Conservation (phyloP, 2,329 filamentous ascomycete species). For the Dothistroma septosporum region DNA sequence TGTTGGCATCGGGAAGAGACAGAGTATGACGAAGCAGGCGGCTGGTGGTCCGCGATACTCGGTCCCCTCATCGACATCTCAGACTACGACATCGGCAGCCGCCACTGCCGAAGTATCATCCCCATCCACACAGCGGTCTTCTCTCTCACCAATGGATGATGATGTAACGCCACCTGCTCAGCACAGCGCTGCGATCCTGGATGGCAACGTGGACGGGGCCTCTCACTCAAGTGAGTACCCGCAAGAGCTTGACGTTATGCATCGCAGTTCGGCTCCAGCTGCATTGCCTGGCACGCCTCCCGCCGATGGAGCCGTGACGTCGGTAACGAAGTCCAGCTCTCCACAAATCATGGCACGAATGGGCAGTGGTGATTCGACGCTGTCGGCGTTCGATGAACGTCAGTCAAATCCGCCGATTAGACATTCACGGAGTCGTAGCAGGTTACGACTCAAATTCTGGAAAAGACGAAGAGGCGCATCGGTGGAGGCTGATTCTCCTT, state of each 20-base stretch:
- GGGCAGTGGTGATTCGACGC: constrained; percentile 25
- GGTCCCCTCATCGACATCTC: constrained; percentile 31
- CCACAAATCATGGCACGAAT: constrained; percentile 23
- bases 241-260: constrained; percentile 21
- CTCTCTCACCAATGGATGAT: constrained; percentile 30
- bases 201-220: constrained; percentile 22
- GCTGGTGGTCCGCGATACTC: constrained; percentile 22
- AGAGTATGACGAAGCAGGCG: constrained; percentile 13
- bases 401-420: constrained; percentile 22
- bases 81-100: constrained; percentile 33
- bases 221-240: constrained; percentile 21
- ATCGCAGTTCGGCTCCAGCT: constrained; percentile 23
- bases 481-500: constrained; percentile 5
- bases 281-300: constrained; percentile 22
- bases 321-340: constrained; percentile 20
- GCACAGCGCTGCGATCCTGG: constrained; percentile 7
- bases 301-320: constrained; percentile 9
- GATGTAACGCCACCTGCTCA: constrained; percentile 16
- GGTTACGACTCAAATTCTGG: constrained; percentile 37
- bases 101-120: constrained; percentile 30
- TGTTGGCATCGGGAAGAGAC: constrained; percentile 4
- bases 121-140: constrained; percentile 35
- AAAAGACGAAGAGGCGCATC: constrained; percentile 28
- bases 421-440: constrained; percentile 35
- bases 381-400: constrained; percentile 9